Conservation (phyloP, 2,329 filamentous ascomycete genomes). For the Nemania bipapillata region DNA sequence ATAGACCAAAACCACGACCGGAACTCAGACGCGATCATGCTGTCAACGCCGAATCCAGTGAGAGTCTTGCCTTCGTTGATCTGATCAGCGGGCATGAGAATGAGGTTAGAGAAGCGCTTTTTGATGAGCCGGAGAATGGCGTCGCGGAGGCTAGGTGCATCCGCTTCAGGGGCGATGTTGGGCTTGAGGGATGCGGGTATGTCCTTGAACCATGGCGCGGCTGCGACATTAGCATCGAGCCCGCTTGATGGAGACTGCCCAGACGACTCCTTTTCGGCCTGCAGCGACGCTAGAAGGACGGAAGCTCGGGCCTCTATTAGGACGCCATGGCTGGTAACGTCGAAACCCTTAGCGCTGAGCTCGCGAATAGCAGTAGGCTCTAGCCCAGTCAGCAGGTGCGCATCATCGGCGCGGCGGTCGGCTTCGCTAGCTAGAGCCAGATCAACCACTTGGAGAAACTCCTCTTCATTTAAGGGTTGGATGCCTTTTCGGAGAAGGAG, state of each 20-base stretch:
- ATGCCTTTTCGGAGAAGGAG: slow-evolving; percentile 39
- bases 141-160: not conserved
- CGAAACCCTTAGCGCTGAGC: slow-evolving; percentile 38
- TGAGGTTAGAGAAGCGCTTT: slow-evolving; percentile 27
- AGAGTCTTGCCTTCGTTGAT: slow-evolving; percentile 47
- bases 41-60: slow-evolving; percentile 54
- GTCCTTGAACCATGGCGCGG: slow-evolving; percentile 9
- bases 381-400: slow-evolving; percentile 43
- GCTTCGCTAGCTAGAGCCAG: slow-evolving; percentile 42
- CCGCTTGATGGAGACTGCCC: not conserved
- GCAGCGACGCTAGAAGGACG: slow-evolving; percentile 3
- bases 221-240: not conserved
- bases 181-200: not conserved
- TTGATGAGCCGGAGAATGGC: not conserved
- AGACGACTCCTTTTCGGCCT: not conserved
- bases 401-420: not conserved
- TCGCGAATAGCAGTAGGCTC: slow-evolving; percentile 33
- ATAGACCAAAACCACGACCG: slow-evolving; percentile 52
- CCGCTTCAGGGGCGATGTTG: not conserved
- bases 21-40: slow-evolving; percentile 56
- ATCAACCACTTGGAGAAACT: slow-evolving; percentile 45
- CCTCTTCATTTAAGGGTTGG: slow-evolving; percentile 39
- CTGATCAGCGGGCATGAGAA: slow-evolving; percentile 45
- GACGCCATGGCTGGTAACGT: slow-evolving; percentile 2
- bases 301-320: slow-evolving; percentile 29